Conservation (phyloP, 2,329 filamentous ascomycete species). For the Neophaeococcomyces aloes region DNA sequence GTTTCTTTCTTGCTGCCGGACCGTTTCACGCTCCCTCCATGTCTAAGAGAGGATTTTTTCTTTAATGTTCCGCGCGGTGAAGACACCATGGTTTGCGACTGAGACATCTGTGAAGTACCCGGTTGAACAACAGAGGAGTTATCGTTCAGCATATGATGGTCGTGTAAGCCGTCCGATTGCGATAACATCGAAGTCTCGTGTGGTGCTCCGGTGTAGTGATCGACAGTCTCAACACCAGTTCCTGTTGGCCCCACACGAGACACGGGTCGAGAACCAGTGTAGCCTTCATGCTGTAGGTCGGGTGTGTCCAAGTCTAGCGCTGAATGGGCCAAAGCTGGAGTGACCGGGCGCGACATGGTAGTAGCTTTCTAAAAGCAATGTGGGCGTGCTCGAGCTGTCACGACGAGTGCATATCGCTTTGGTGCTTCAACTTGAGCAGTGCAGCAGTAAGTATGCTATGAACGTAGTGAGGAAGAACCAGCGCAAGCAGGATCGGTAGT, state of each 20-base stretch:
- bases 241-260: conserved; percentile 30
- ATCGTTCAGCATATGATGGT: conserved; percentile 21
- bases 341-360: conserved; percentile 23
- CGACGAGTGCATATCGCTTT: background rate
- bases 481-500: background rate
- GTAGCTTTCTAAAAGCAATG: background rate
- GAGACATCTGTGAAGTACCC: conserved; percentile 34
- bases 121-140: conserved; percentile 26
- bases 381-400: background rate
- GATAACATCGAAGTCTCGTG: conserved; percentile 26
- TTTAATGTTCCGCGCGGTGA: conserved; percentile 64
- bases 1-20: conserved; percentile 71
- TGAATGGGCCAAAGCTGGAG: conserved; percentile 19
- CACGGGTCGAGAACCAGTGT: conserved; percentile 27
- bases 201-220: conserved; percentile 25
- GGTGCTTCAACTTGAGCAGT: background rate
- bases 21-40: conserved; percentile 63
- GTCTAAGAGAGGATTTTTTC: conserved; percentile 73
- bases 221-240: conserved; percentile 26
- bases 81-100: conserved; percentile 30
- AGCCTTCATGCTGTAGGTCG: conserved; percentile 9
- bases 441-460: background rate
- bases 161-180: conserved; percentile 31
- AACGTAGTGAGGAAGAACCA: background rate
- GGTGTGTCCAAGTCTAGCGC: background rate